Base-by-base conservation (phyloP, 1,139 yeast genomes). In the Pichia sp. region DNA sequence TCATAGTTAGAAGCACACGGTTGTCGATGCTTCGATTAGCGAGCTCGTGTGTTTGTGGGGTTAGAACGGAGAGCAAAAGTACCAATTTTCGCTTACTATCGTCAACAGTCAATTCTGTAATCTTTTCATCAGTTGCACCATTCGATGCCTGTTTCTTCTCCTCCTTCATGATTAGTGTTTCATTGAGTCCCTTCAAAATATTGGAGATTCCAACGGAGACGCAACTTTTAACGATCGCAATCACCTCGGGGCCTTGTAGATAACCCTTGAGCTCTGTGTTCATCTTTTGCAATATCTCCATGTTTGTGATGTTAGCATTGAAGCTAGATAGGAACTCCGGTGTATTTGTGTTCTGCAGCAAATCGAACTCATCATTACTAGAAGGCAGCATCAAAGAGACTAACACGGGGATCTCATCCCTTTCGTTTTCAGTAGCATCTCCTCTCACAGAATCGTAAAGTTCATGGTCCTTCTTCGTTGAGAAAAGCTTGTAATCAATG, bases 61-160 rank as follows among this genome's bases (percentile, higher is more conserved):
- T 72, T 33, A 80, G 65, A 41, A 73, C 77, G 3, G 91, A 88
- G 44, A 78, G 65, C 45, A 76, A 67, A 38, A 73, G 75, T 16
- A 88, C 95, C 47, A 81, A 68, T 59, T 78, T 84, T n/a, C n/a
- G n/a, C n/a, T n/a, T n/a, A n/a, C n/a, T n/a, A 51, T 50, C 42
- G 21, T 42, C 44, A 12, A 10, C 12, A 20, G 24, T 9, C 17
- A 18, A 14, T 8, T 17, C 13, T 19, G 15, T 11, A 10, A 18
- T 13, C n/a, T 18, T 24, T 22, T 27, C 15, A 17, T 12, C n/a
- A n/a, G n/a, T n/a, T n/a, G n/a, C n/a, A 20, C 30, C 37, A 17
- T 24, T 34, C 10, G 23, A 44, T 8, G 19, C 11, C 16, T 32
- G 26, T 14, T 27, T 35, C 10, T 5, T 28, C 18, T 29, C 38